Evolutionary conservation across 23 red algal species (phyloP), one percentile per base, ranked within the genome.

Genomic region (Gracilariopsis chorda): DNA sequence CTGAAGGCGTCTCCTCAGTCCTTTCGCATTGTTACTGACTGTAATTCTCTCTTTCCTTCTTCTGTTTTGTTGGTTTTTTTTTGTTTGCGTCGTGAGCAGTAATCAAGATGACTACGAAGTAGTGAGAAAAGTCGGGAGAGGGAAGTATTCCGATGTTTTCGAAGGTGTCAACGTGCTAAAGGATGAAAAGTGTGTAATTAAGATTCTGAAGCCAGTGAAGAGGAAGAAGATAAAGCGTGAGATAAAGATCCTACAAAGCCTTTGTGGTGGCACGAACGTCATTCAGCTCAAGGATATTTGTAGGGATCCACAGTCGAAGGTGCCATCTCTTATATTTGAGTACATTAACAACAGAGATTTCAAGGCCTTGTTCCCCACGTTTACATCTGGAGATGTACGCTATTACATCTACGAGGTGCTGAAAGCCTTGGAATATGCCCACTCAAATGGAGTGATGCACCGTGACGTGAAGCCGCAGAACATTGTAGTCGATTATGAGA

Each of bases 161-260:
- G 94, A 95, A 71, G 97, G 93, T 13, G 86, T 99, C 29, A 85
- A 93, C 76, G 88, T 99, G n/a, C 41, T 85, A 13, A 91, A 80
- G 47, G 86, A 91, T 89, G 91, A 74, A 53, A 84, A 87, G 53
- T 91, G 88, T 69, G 82, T 99, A 57, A 96, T 99, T 57, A 99
- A 99, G 87, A 96, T 99, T 82, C 91, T 99, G 47, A 95, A 96
- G 49, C 97, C 97, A 9, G 97, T 99, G 39, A 96, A 96, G 85
- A 99, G 96, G 87, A 99, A 96, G 81, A 99, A 99, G 84, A 99
- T 99, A n/a, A 99, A 99, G 87, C 75, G 97, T n/a, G 97, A 99
- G 82, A 99, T 99, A 80, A 96, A 96, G 44, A 99, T 99, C 33
- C 80, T 99, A 23, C 92, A 96, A 67, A 78, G 89, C 37, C 84